phyloP scores from a whole-genome alignment of 352 stramenopile species.

The Globisporangium radiosum region DNA sequence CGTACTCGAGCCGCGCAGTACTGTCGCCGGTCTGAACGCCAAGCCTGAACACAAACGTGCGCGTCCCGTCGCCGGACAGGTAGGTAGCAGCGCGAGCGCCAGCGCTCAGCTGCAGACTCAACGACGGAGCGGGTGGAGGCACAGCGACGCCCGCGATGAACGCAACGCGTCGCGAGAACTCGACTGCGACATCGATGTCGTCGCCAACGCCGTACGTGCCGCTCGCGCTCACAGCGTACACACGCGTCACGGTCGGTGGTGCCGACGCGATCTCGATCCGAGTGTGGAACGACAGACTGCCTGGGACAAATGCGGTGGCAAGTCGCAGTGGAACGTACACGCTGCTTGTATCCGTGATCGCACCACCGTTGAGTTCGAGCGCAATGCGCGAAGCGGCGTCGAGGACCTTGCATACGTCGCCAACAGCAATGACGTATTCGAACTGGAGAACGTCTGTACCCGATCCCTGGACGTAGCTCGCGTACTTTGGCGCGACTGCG shows the following conservation, averaged over 20 bases:
- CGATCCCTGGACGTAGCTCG: slow-evolving; percentile 45
- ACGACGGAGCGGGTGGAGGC: slow-evolving; percentile 12
- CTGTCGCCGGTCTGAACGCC: slow-evolving; percentile 28
- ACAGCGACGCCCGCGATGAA: not conserved
- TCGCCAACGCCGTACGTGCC: slow-evolving; percentile 44
- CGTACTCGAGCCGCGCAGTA: slow-evolving; percentile 29
- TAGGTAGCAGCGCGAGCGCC: slow-evolving; percentile 25
- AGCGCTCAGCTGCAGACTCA: slow-evolving; percentile 33
- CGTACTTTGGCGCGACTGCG: slow-evolving; percentile 21
- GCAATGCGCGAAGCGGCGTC: slow-evolving; percentile 40
- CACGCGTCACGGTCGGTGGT: slow-evolving; percentile 27
- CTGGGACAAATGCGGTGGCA: slow-evolving; percentile 14
- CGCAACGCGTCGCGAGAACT: slow-evolving; percentile 36
- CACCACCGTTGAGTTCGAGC: slow-evolving; percentile 41
- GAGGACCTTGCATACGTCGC: slow-evolving; percentile 35
- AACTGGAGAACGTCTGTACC: slow-evolving; percentile 39
- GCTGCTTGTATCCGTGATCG: slow-evolving; percentile 37
- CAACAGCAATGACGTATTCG: slow-evolving; percentile 40
- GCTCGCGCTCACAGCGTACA: slow-evolving; percentile 27
- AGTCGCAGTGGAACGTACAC: slow-evolving; percentile 49
- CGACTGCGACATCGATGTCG: slow-evolving; percentile 32
- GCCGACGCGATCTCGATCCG: slow-evolving; percentile 39
- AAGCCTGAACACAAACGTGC: slow-evolving; percentile 46
- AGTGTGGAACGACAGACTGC: slow-evolving; percentile 39
- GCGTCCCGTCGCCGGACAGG: slow-evolving; percentile 30